Base-by-base conservation (phyloP, 768 basidiomycete species). In the Pisolithus microcarpus region DNA sequence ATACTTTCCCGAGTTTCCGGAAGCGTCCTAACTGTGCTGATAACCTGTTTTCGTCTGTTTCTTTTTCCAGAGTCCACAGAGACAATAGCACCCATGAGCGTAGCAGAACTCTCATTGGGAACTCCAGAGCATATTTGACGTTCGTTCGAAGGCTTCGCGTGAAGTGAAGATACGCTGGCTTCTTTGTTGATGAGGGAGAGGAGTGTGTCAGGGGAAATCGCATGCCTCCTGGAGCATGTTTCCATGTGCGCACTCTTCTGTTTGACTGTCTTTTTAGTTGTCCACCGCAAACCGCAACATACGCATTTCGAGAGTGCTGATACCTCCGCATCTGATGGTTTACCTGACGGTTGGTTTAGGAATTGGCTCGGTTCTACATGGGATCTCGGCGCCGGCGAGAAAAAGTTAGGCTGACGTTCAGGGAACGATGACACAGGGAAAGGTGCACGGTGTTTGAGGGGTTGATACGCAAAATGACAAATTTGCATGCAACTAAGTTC, bases 181-280 rank as follows among this genome's bases (percentile, higher is more conserved):
- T 82, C 81, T 55, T 76, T 73, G 24, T 69, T 68, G 5, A 89
- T 62, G 23, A 87, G 71, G 24, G 69, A 52, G 2, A 65, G 64
- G 30, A 91, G 55, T 2, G 85, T 87, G 5, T 80, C 79, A 28
- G 77, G 66, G 6, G 72, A 69, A 38, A 84, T 65, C 4, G 63
- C 68, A 19, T 72, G 70, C 64, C 83, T 89, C 65, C 76, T 82
- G 11, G 84, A 79, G 62, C 90, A 92, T 6, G 72, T 69, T 45
- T 73, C 73, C 38, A 92, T 77, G 61, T 92, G 90, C 3, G 72
- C 56, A 61, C 78, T 65, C 64, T 92, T 92, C 59, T 84, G 80
- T 16, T 66, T 55, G 10, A 68, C 68, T 4, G 77, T 77, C 63
- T 92, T 92, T 49, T 77, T 74, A 11, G 78, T 68, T 4, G 85